Evolutionary conservation across 208 protist species (phyloP).

Genomic region (Crithidia expoeki): DNA sequence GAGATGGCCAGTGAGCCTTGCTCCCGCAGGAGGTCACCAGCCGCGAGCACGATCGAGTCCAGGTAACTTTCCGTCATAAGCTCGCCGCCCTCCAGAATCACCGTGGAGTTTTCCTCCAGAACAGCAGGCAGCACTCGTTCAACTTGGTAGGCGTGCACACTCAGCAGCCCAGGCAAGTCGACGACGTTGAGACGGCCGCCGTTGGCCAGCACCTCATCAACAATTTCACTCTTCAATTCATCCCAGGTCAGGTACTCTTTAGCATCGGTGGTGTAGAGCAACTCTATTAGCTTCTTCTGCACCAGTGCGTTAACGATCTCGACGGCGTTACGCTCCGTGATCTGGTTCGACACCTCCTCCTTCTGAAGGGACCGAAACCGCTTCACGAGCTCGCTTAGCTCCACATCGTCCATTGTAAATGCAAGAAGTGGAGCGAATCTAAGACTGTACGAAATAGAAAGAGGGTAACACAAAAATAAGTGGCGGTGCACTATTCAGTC

Average conservation of each 20-base stretch:
- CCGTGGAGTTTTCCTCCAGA: conserved; percentile 48
- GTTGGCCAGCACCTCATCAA: conserved; percentile 76
- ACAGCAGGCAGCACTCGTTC: conserved; percentile 72
- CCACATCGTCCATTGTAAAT: conserved; percentile 41
- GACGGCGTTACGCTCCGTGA: conserved; percentile 81
- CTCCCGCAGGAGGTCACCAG: conserved; percentile 61
- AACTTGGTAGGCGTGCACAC: conserved; percentile 67
- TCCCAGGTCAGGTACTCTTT: conserved; percentile 89
- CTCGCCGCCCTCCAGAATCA: conserved; percentile 65
- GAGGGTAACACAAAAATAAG: conserved; percentile 1
- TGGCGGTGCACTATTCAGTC: neutral
- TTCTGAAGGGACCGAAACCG: conserved; percentile 74
- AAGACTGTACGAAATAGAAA: neutral
- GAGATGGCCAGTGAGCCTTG: conserved; percentile 64
- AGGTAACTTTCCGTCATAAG: conserved; percentile 76
- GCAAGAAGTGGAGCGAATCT: neutral
- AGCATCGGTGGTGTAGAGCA: conserved; percentile 79
- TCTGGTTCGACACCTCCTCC: conserved; percentile 65
- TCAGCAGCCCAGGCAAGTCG: conserved; percentile 71
- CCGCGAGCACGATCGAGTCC: conserved; percentile 48
- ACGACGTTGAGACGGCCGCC: conserved; percentile 78
- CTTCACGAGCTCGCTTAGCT: conserved; percentile 68
- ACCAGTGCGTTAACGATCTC: conserved; percentile 79
- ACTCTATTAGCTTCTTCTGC: conserved; percentile 71
- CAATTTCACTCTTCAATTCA: conserved; percentile 73